Evolutionary conservation across 164 flowering plant species (phyloP).

Genomic region (Sedum album): DNA sequence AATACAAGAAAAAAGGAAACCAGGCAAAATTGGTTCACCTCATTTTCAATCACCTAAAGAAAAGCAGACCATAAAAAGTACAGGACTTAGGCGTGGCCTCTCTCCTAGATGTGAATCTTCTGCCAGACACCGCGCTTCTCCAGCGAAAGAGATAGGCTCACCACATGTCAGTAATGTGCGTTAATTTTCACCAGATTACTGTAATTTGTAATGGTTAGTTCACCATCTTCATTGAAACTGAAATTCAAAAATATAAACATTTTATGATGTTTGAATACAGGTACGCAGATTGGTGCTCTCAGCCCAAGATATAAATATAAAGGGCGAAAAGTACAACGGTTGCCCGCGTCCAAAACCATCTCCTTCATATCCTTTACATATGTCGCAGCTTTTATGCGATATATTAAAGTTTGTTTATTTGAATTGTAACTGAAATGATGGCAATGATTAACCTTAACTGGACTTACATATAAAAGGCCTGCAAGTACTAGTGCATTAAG

Average conservation of each 20-base stretch:
- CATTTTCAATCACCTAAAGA: conserved; percentile 22
- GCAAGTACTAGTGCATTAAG: conserved; percentile 24
- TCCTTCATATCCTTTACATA: conserved; percentile 70
- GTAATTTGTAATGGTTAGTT: not conserved
- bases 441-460: conserved; percentile 36
- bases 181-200: not conserved
- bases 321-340: conserved; percentile 33
- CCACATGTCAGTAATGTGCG: not conserved
- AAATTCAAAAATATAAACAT: not conserved
- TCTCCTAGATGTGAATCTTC: conserved; percentile 17
- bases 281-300: conserved; percentile 30
- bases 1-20: conserved; percentile 26
- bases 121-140: conserved; percentile 14
- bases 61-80: conserved; percentile 21
- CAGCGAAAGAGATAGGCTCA: conserved; percentile 29
- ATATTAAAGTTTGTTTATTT: not conserved
- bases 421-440: not conserved
- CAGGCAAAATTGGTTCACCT: conserved; percentile 13
- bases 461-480: conserved; percentile 50
- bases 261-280: conserved; percentile 22
- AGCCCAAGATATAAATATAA: conserved; percentile 23
- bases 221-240: not conserved
- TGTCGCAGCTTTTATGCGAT: not conserved
- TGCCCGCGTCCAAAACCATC: conserved; percentile 36
- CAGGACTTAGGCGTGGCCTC: conserved; percentile 12